Conservation (phyloP, 2,329 filamentous ascomycete genomes). For the Talaromyces sp. region DNA sequence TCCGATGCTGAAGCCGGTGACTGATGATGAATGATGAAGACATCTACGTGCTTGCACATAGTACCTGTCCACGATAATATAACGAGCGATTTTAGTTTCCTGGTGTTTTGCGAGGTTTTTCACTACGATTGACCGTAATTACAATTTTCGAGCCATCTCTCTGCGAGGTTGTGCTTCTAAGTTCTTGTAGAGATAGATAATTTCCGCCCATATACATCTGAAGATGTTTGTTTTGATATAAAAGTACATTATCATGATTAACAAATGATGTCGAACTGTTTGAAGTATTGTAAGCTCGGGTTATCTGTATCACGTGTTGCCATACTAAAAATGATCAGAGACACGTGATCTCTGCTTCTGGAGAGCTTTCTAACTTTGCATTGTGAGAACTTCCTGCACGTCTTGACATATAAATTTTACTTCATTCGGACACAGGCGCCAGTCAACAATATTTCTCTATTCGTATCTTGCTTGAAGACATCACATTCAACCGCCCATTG, state of each 20-base stretch:
- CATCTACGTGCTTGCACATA: slow-evolving; percentile 21
- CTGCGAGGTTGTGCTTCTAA: slow-evolving; percentile 1
- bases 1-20: slow-evolving; percentile 33
- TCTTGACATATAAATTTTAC: background rate
- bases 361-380: slow-evolving; percentile 9
- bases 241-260: background rate
- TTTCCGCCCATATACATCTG: background rate
- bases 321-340: background rate
- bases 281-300: background rate
- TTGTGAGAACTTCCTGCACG: background rate
- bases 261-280: background rate
- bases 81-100: background rate
- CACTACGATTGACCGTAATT: background rate
- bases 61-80: slow-evolving; percentile 1
- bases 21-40: slow-evolving; percentile 26
- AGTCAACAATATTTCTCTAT: background rate
- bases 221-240: background rate
- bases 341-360: slow-evolving; percentile 8
- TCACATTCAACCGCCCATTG: background rate
- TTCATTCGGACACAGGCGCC: background rate
- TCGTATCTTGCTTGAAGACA: background rate
- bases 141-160: background rate
- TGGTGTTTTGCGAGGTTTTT: background rate
- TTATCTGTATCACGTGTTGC: background rate
- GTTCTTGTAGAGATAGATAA: slow-evolving; percentile 5